Base-by-base conservation (phyloP, 257 asterid genomes). In the Jasminum sambac region DNA sequence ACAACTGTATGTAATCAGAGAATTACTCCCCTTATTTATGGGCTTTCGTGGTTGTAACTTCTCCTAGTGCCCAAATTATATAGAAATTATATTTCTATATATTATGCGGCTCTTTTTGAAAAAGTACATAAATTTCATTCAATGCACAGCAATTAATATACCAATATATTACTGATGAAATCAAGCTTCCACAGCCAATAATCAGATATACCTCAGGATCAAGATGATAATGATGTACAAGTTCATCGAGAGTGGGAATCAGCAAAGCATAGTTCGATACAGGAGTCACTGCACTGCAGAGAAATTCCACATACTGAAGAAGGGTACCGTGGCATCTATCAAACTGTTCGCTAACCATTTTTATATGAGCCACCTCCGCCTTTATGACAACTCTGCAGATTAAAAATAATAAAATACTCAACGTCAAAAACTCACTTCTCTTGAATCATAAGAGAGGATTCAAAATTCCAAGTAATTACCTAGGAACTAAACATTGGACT, bases 321-420 rank as follows among this genome's bases (percentile, higher is more conserved):
- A 95, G 98, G 57, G 97, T 83, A 60, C 98, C 99, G 65, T 95
- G 99, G 80, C 98, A 95, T 82, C 99, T 85, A 75, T 95, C 99
- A 71, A 95, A 95, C 85, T 88, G 95, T 82, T 95, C 99, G 68
- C 99, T 87, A 77, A 95, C 96, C 96, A 95, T 91, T 75, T 95
- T 95, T 79, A 95, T 91, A 74, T 91, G 69, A 65, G 98, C 96
- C 63, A 78, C 99, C n/a, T 88, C 81, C 34, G 98, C 95, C 73
- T 84, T 82, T 74, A 85, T 89, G 79, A 95, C 96, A 81, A 95
- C 97, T 87, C 99, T 95, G 81, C 79, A 84, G 24, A 80, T 37
- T 23, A 62, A 70, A 63, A 72, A 69, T 69, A 72, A 57, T 36
- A 25, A 23, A 55, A 23, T 23, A 24, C 43, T 40, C 46, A 64